These are phyloP conservation scores for Symbiodinium natans DNA, from an alignment of 73 alveolate genomes.

Conservation along the genomic window DNA sequence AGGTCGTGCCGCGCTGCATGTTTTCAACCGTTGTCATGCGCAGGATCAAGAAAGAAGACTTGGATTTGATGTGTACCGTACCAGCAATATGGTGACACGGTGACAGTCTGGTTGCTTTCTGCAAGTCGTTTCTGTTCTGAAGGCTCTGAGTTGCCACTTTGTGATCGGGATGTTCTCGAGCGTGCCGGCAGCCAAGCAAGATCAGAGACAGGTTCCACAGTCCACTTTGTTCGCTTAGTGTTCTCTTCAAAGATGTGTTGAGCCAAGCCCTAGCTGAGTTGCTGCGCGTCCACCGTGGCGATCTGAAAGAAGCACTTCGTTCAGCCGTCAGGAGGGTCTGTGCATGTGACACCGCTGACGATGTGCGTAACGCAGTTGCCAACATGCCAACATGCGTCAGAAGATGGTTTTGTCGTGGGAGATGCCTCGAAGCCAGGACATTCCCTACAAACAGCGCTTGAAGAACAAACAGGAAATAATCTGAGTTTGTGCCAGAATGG, in stretches of 20 bases:
- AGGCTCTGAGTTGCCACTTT: constrained; percentile 85
- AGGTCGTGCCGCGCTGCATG: too few relatives aligned
- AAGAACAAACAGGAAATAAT: not conserved
- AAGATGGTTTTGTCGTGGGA: too few relatives aligned
- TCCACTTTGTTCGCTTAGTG: not conserved
- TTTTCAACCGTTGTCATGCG: too few relatives aligned
- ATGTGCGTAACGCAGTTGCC: not conserved
- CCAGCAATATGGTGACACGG: not conserved
- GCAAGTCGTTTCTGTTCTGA: not conserved
- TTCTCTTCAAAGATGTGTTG: not conserved
- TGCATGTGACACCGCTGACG: not conserved
- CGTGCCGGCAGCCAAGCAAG: constrained; percentile 5
- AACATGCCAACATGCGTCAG: not conserved
- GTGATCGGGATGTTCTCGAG: constrained; percentile 82
- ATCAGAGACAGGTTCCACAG: not conserved
- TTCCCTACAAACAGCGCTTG: constrained; percentile 70
- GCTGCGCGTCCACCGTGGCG: constrained; percentile 83
- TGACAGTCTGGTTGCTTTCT: too few relatives aligned
- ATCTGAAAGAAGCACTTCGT: constrained; percentile 54
- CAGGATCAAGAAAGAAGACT: constrained; percentile 69
- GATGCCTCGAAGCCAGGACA: not conserved
- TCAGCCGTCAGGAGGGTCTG: constrained; percentile 43
- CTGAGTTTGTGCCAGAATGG: not conserved
- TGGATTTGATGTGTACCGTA: constrained; percentile 68
- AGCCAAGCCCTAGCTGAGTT: not conserved